Evolutionary conservation across 2,329 filamentous ascomycete species (phyloP).

Genomic region (Cladosporium sp.): DNA sequence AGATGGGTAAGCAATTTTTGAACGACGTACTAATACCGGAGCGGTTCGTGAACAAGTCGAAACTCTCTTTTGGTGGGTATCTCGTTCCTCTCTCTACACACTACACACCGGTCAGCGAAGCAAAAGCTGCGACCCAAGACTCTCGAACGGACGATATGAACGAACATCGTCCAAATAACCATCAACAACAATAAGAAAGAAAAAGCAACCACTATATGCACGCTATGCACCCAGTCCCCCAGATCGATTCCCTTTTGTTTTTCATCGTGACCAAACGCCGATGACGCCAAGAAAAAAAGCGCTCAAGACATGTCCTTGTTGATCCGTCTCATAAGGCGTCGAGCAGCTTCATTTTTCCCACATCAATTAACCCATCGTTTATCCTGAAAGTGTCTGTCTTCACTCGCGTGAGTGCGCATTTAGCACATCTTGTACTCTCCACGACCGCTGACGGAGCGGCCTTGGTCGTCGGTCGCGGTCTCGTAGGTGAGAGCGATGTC

Average conservation of each 20-base stretch:
- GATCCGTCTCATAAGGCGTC: slow-evolving; percentile 21
- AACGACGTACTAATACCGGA: neutral
- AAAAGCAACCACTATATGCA: slow-evolving; percentile 24
- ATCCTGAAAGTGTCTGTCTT: slow-evolving; percentile 14
- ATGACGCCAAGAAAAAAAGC: slow-evolving; percentile 12
- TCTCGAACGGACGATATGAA: slow-evolving; percentile 16
- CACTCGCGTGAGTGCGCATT: slow-evolving; percentile 9
- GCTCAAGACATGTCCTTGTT: slow-evolving; percentile 16
- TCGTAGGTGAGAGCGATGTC: slow-evolving; percentile 87
- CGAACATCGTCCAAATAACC: neutral
- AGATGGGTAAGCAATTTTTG: neutral
- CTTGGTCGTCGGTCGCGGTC: slow-evolving; percentile 73
- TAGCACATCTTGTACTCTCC: slow-evolving; percentile 75
- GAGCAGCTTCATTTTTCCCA: slow-evolving; percentile 6
- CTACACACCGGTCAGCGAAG: slow-evolving; percentile 36
- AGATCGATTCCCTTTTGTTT: slow-evolving; percentile 3
- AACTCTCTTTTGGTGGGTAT: slow-evolving; percentile 19
- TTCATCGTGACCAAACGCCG: slow-evolving; percentile 19
- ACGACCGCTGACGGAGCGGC: slow-evolving; percentile 65
- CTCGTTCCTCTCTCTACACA: slow-evolving; percentile 19
- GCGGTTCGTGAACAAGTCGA: slow-evolving; percentile 5
- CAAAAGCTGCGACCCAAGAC: slow-evolving; percentile 39
- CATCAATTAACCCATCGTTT: slow-evolving; percentile 1
- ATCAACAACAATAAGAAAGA: neutral
- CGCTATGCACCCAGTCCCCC: slow-evolving; percentile 20